A percentile compares a stretch with the other conserved stretches of the same genome.
Conservation (phyloP, 345 rosid genomes). For the Laguncularia racemosa region DNA sequence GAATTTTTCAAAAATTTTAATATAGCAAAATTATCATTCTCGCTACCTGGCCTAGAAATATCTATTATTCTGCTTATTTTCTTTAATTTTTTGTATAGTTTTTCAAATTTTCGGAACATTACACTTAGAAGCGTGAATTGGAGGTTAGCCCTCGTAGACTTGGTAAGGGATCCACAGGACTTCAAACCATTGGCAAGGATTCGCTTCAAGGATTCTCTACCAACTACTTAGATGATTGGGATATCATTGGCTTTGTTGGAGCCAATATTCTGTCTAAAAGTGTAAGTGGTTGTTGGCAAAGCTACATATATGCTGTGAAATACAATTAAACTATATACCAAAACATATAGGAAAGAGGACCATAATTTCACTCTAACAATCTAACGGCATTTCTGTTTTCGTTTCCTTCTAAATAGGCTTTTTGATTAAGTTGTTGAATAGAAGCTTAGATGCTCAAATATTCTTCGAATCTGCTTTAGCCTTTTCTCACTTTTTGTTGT, state of each 20-base stretch:
- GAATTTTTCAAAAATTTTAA: too few species aligned
- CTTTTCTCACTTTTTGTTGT: too few species aligned
- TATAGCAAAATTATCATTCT: too few species aligned
- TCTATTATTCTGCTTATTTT: too few species aligned
- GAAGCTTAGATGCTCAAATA: neutral
- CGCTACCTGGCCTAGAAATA: too few species aligned
- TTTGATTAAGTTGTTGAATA: neutral
- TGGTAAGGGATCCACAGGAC: slow-evolving; percentile 21
- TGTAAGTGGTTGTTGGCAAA: slow-evolving; percentile 31
- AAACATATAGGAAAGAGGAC: too few species aligned
- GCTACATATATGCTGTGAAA: too few species aligned
- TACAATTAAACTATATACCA: too few species aligned
- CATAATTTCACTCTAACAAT: too few species aligned
- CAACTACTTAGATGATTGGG: slow-evolving; percentile 52
- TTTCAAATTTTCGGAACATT: too few species aligned
- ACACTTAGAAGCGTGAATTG: slow-evolving; percentile 23
- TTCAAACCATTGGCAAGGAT: slow-evolving; percentile 37
- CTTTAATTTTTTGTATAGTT: too few species aligned
- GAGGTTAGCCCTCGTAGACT: slow-evolving; percentile 41
- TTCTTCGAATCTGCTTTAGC: neutral
- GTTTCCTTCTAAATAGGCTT: neutral
- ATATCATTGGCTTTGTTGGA: slow-evolving; percentile 61
- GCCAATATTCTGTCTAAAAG: slow-evolving; percentile 64
- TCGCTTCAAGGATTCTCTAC: slow-evolving; percentile 23
- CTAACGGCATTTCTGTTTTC: too few species aligned